Conservation (phyloP, 2,329 filamentous ascomycete genomes). For the Talaromyces sp. region DNA sequence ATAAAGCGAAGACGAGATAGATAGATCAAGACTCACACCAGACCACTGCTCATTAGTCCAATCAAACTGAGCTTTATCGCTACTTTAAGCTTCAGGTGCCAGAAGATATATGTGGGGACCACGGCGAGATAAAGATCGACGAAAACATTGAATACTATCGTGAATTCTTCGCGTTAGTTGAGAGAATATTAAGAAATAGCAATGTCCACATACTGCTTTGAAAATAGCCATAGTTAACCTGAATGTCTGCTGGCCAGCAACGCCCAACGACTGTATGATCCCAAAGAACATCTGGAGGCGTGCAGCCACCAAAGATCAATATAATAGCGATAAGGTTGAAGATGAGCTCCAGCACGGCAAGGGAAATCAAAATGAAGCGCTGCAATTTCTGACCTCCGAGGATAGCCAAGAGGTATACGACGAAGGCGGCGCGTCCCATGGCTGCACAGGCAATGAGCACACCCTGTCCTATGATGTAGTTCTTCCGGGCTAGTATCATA, state of each 20-base stretch:
- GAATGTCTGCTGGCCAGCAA: background rate
- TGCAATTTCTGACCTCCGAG: slow-evolving; percentile 22
- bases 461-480: slow-evolving; percentile 24
- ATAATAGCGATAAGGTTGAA: slow-evolving; percentile 20
- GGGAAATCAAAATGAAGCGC: slow-evolving; percentile 20
- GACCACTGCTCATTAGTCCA: slow-evolving; percentile 28
- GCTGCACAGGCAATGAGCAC: slow-evolving; percentile 23
- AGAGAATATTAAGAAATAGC: background rate
- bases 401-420: slow-evolving; percentile 23
- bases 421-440: slow-evolving; percentile 25
- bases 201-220: slow-evolving; percentile 1
- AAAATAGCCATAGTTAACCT: background rate
- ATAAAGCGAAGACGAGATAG: background rate
- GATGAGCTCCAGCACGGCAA: slow-evolving; percentile 23
- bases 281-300: background rate
- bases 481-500: slow-evolving; percentile 21
- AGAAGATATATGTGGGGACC: slow-evolving; percentile 29
- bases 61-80: slow-evolving; percentile 31
- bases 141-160: slow-evolving; percentile 27
- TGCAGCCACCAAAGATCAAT: slow-evolving; percentile 1
- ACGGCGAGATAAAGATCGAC: slow-evolving; percentile 30
- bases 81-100: slow-evolving; percentile 31
- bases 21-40: slow-evolving; percentile 26
- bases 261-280: background rate
- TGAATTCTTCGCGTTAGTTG: slow-evolving; percentile 21